Evolutionary conservation across 2,329 filamentous ascomycete genomes (phyloP).

Genomic region (Furcasterigmium furcatum): DNA sequence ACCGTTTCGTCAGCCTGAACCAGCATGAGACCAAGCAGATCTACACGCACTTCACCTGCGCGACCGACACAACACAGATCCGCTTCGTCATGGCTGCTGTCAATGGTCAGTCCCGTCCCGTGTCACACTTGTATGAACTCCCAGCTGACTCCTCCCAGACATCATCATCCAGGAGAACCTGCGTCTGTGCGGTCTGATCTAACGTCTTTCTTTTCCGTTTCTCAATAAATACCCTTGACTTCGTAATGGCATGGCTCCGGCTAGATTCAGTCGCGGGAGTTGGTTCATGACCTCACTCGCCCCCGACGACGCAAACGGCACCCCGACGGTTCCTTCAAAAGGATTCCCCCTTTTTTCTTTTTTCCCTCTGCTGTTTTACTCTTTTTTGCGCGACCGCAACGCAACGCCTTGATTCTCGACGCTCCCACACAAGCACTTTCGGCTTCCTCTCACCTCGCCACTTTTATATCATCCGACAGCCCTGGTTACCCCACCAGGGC

Average conservation of each 20-base stretch:
- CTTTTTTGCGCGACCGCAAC: neutral
- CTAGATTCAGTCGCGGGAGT: constrained; percentile 12
- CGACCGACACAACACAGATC: constrained; percentile 97
- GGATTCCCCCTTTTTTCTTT: constrained; percentile 21
- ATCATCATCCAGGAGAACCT: constrained; percentile 99
- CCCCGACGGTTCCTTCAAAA: constrained; percentile 10
- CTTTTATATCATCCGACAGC: neutral
- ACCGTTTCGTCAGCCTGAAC: constrained; percentile 96
- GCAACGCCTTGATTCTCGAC: neutral
- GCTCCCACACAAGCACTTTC: neutral
- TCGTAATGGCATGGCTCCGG: constrained; percentile 19
- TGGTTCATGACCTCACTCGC: constrained; percentile 13
- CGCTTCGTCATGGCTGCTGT: constrained; percentile 99
- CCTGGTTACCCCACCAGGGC: neutral
- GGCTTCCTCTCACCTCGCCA: constrained; percentile 15
- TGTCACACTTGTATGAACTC: neutral
- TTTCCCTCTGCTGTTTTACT: constrained; percentile 23
- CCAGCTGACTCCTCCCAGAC: constrained; percentile 50
- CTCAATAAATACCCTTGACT: constrained; percentile 40
- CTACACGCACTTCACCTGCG: constrained; percentile 99
- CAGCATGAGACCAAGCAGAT: constrained; percentile 99
- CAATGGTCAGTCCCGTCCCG: constrained; percentile 73
- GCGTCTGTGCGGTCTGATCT: constrained; percentile 94
- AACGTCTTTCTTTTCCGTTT: constrained; percentile 25
- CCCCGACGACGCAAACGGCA: constrained; percentile 12